Evolutionary conservation across 495 filamentous ascomycete species (phyloP), one percentile per base, ranked within the genome.

Genomic region (Achaetomiella virescens): DNA sequence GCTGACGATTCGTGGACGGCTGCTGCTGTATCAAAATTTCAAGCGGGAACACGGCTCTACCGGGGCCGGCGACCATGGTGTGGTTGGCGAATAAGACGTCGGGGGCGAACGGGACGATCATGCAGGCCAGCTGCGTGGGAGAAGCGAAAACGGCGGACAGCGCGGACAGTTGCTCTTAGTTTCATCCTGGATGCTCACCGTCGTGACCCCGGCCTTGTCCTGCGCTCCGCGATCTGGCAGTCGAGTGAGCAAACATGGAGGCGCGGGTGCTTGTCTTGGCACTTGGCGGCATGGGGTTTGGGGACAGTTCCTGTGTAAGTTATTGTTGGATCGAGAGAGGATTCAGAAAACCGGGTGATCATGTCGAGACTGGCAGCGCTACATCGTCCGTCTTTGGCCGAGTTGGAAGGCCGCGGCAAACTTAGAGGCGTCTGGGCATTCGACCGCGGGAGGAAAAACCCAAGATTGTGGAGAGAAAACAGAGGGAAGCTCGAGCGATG

Each of bases 81-180:
- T 54, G 55, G 35, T 36, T 36, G 55, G 41, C 55, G 33, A 57
- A 61, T 61, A 41, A 49, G 40, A 48, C 29, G 0, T 6, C 35
- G 17, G 27, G 36, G 44, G 43, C 27, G 10, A 37, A 25, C 59
- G 54, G 54, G 59, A 57, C 21, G 48, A 54, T 54, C 48, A 61
- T 61, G 59, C 54, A 61, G 36, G 48, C 50, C 20, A 43, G 40
- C 48, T 46, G 55, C 48, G 40, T 24, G 48, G 27, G 36, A 6
- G 4, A 22, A 29, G 12, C 37, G 22, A 41, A 11, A 41, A 22
- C 20, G 36, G 21, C 21, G 31, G 21, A 20, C 43, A 55, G 29
- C 9, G 5, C 27, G 27, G 27, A 17, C 6, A 5, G 5, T 15
- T 6, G 37, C 12, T 40, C 14, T 3, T 43, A n/a, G 8, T 43